These are phyloP conservation scores for Vitis hybrid DNA, from an alignment of 177 flowering plant species.

Conservation along the genomic window DNA sequence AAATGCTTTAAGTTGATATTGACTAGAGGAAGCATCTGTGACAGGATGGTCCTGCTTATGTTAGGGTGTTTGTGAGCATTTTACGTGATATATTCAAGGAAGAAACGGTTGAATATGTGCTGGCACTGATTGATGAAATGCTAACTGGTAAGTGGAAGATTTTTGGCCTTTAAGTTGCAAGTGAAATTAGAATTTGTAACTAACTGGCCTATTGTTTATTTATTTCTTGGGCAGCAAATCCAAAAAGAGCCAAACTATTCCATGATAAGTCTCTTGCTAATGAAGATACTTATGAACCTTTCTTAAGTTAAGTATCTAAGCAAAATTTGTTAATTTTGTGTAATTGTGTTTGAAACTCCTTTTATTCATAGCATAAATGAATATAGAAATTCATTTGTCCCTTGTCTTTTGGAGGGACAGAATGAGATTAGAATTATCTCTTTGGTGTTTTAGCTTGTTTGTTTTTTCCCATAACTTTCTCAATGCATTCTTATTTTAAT, in stretches of 20 bases:
- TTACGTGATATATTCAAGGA: slow-evolving; percentile 82
- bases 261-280: slow-evolving; percentile 80
- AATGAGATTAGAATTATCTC: too few relatives aligned
- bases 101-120: slow-evolving; percentile 94
- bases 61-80: slow-evolving; percentile 79
- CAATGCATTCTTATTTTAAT: too few relatives aligned
- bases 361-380: too few relatives aligned
- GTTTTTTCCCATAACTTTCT: too few relatives aligned
- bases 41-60: slow-evolving; percentile 96
- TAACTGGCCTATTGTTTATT: slow-evolving; percentile 18
- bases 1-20: slow-evolving; percentile 5
- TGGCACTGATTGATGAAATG: slow-evolving; percentile 95
- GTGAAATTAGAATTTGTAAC: not conserved
- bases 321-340: not conserved
- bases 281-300: slow-evolving; percentile 91
- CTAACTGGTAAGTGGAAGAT: slow-evolving; percentile 61
- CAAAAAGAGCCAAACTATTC: slow-evolving; percentile 82
- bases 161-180: not conserved
- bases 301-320: slow-evolving; percentile 60
- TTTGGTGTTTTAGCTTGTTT: too few relatives aligned
- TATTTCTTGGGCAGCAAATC: slow-evolving; percentile 61
- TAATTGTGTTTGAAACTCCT: not conserved
- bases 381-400: too few relatives aligned
- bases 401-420: too few relatives aligned
- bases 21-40: slow-evolving; percentile 19